Percentiles rank a stretch among this genome's conserved stretches.
Evolutionary conservation across 768 basidiomycete genomes (phyloP).

Genomic region (Boletus coccyginus): DNA sequence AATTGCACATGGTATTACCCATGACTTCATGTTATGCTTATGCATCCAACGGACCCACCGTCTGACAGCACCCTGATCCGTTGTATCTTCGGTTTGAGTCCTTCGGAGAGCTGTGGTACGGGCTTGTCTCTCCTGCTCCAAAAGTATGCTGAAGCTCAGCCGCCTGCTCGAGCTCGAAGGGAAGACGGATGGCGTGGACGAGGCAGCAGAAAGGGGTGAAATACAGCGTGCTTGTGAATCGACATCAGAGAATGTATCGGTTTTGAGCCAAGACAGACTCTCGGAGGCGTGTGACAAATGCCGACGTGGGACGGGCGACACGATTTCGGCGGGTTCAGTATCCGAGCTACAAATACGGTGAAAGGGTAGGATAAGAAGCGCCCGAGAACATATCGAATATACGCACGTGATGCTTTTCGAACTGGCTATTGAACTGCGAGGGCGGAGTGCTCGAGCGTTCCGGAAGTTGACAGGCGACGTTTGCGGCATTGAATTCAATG

Average conservation of each 20-base stretch:
- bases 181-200: constrained; percentile 28
- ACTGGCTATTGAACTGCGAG: constrained; percentile 13
- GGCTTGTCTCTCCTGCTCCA: constrained; percentile 31
- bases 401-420: constrained; percentile 19
- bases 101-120: constrained; percentile 14
- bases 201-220: constrained; percentile 42
- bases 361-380: not conserved
- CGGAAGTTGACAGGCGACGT: constrained; percentile 1
- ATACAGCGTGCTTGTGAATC: constrained; percentile 37
- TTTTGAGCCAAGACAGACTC: constrained; percentile 58
- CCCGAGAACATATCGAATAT: not conserved
- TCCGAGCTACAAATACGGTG: constrained; percentile 15
- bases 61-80: constrained; percentile 45
- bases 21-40: constrained; percentile 53
- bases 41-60: constrained; percentile 83
- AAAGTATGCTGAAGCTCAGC: constrained; percentile 44
- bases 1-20: constrained; percentile 58
- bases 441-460: constrained; percentile 16
- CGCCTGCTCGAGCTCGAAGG: constrained; percentile 18
- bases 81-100: constrained; percentile 12
- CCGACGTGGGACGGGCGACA: constrained; percentile 64
- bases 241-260: constrained; percentile 43
- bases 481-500: constrained; percentile 14
- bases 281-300: constrained; percentile 61
- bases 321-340: constrained; percentile 43